Conservation (phyloP, 306 rosid species). For the Amphicarpaea edgeworthii region DNA sequence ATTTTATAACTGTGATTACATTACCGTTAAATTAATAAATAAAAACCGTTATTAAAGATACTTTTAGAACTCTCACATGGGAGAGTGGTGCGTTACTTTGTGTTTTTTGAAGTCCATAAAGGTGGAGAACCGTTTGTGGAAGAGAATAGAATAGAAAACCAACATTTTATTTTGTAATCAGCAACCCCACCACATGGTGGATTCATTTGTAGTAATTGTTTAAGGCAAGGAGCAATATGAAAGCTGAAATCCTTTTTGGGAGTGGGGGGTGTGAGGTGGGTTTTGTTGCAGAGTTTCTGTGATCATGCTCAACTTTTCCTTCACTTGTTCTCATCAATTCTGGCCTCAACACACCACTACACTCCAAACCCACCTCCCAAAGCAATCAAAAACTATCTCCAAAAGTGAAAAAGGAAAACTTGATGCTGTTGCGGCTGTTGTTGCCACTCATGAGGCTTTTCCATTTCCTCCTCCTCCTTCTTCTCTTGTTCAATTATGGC, state of each 20-base stretch:
- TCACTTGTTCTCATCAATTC: slow-evolving; percentile 50
- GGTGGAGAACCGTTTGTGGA: slow-evolving; percentile 11
- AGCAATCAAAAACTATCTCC: slow-evolving; percentile 23
- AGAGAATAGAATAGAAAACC: slow-evolving; percentile 34
- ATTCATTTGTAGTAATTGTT: slow-evolving; percentile 31
- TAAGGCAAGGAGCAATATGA: slow-evolving; percentile 50
- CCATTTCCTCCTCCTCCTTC: slow-evolving; percentile 48
- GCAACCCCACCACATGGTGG: slow-evolving; percentile 56
- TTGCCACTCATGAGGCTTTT: slow-evolving; percentile 63
- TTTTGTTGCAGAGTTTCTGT: slow-evolving; percentile 46
- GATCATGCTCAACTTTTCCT: slow-evolving; percentile 56
- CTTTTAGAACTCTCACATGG: slow-evolving; percentile 44
- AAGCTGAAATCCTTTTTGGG: slow-evolving; percentile 55
- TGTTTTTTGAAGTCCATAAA: slow-evolving; percentile 23
- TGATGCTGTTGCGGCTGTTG: not conserved
- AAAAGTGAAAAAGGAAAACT: slow-evolving; percentile 37
- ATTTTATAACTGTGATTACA: too few species aligned
- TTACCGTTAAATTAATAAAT: too few species aligned
- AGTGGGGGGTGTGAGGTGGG: slow-evolving; percentile 63
- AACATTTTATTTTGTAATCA: slow-evolving; percentile 31
- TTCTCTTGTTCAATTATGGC: slow-evolving; percentile 51
- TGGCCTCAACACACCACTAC: slow-evolving; percentile 49
- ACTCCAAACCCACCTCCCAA: slow-evolving; percentile 51
- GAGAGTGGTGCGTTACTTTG: slow-evolving; percentile 43
- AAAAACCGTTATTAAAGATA: too few species aligned